Evolutionary conservation across 2,329 filamentous ascomycete species (phyloP).

Genomic region (Zalaria obscura): DNA sequence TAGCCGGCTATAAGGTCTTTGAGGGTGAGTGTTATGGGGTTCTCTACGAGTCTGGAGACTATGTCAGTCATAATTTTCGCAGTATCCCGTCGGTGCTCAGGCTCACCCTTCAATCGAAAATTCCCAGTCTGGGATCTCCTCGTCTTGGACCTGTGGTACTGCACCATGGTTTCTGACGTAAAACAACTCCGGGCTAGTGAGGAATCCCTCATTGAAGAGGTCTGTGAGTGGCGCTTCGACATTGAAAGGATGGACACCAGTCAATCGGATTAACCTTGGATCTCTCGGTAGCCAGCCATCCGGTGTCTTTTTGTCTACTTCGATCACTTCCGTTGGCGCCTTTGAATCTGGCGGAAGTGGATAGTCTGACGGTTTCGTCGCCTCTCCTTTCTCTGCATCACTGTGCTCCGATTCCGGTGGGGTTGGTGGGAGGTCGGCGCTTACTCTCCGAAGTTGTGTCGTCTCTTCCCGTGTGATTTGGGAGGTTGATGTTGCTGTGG

Average conservation of each 20-base stretch:
- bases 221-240: constrained; percentile 69
- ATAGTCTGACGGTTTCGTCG: constrained; percentile 37
- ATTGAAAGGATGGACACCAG: constrained; percentile 84
- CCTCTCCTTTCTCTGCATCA: constrained; percentile 30
- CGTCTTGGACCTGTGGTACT: constrained; percentile 61
- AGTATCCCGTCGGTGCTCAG: too few species aligned
- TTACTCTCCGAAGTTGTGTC: constrained; percentile 9
- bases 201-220: constrained; percentile 67
- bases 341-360: constrained; percentile 54
- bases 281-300: constrained; percentile 72
- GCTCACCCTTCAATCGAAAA: constrained; percentile 58
- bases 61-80: too few species aligned
- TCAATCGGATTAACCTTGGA: constrained; percentile 68
- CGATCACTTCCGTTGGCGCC: constrained; percentile 45
- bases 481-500: constrained; percentile 3
- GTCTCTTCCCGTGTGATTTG: constrained; percentile 8
- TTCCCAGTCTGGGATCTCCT: constrained; percentile 63
- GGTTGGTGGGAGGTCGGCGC: constrained; percentile 18
- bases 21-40: constrained; percentile 58
- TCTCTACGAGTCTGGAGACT: constrained; percentile 47
- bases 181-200: constrained; percentile 77
- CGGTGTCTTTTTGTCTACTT: constrained; percentile 70
- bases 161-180: constrained; percentile 85
- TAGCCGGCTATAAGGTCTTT: constrained; percentile 59
- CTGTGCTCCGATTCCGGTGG: constrained; percentile 21